Evolutionary conservation across 2,329 filamentous ascomycete genomes (phyloP).

Genomic region (Ambrosiella cleistominuta): DNA sequence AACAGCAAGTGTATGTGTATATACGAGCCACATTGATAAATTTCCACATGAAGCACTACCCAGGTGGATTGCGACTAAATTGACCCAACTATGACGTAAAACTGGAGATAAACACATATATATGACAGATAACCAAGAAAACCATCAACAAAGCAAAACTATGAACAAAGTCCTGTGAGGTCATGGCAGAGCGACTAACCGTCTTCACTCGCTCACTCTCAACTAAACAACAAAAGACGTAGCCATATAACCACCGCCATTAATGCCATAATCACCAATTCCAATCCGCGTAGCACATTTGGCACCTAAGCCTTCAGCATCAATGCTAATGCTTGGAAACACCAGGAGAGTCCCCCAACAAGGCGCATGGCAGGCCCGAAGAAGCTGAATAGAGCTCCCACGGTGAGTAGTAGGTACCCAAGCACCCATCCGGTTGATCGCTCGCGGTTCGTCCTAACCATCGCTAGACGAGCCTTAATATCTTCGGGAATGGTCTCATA

Average conservation of each 20-base stretch:
- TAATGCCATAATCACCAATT: not conserved
- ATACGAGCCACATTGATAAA: too few species aligned
- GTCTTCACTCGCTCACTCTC: not conserved
- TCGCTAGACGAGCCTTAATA: not conserved
- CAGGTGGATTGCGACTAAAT: not conserved
- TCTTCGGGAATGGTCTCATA: not conserved
- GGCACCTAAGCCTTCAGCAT: conserved; percentile 7
- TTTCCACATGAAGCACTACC: too few species aligned
- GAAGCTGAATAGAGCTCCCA: conserved; percentile 12
- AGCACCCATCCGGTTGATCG: conserved; percentile 9
- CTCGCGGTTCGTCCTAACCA: not conserved
- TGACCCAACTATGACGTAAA: not conserved
- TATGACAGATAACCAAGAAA: conserved; percentile 1
- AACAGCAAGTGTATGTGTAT: too few species aligned
- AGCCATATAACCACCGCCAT: not conserved
- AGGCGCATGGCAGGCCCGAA: conserved; percentile 11
- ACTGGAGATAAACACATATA: not conserved
- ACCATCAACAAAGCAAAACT: conserved; percentile 1
- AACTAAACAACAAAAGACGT: not conserved
- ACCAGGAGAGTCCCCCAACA: conserved; percentile 12
- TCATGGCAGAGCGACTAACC: conserved; percentile 3
- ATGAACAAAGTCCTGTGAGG: conserved; percentile 6
- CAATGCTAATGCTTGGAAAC: conserved; percentile 10
- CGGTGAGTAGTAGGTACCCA: conserved; percentile 9
- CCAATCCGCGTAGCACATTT: not conserved